Percentiles rank a stretch among this genome's conserved stretches.
Conservation (phyloP, 306 rosid genomes). For the Amphicarpaea edgeworthii region DNA sequence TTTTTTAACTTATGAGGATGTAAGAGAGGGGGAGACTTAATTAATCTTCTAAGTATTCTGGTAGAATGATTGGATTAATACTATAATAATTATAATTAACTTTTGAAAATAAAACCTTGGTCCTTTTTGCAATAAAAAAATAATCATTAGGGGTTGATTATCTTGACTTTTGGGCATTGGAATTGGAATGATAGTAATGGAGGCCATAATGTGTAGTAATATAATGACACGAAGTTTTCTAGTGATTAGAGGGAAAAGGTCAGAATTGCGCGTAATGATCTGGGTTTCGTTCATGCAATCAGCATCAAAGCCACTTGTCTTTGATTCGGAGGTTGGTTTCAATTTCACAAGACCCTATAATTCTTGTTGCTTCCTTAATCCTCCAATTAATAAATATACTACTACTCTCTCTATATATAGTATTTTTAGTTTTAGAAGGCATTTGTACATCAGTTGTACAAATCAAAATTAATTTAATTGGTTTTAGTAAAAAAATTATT, state of each 20-base stretch:
- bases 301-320: slow-evolving; percentile 30
- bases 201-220: slow-evolving; percentile 5
- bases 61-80: slow-evolving; percentile 5
- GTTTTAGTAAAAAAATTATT: no score
- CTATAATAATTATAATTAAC: no score
- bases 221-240: slow-evolving; percentile 5
- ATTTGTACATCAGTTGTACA: no score
- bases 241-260: slow-evolving; percentile 12
- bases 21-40: not conserved
- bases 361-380: not conserved
- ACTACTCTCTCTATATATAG: no score
- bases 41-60: slow-evolving; percentile 11
- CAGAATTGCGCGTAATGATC: slow-evolving; percentile 47
- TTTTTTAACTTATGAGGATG: not conserved
- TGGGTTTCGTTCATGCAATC: slow-evolving; percentile 20
- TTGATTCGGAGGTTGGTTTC: slow-evolving; percentile 17
- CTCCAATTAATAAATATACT: not conserved
- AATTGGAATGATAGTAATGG: slow-evolving; percentile 34
- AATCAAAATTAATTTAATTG: no score
- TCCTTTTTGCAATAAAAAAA: not conserved
- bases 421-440: no score
- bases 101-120: not conserved
- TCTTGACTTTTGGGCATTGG: slow-evolving; percentile 20
- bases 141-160: slow-evolving; percentile 26
- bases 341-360: not conserved